Evolutionary conservation across 257 asterid genomes (phyloP).

Genomic region (Euphrasia confusa): DNA sequence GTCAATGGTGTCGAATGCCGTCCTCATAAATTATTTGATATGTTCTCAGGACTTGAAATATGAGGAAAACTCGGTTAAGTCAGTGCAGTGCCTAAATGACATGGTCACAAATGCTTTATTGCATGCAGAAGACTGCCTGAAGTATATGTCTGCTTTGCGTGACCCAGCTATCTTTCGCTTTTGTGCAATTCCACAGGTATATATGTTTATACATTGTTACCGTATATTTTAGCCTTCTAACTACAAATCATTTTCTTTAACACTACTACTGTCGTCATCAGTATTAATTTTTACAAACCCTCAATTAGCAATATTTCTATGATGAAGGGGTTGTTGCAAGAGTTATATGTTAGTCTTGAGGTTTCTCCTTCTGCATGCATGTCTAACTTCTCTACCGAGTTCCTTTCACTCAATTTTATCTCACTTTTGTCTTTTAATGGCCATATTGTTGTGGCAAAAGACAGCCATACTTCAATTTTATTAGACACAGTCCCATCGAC

Average conservation of each 20-base stretch:
- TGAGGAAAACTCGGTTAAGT: conserved; percentile 81
- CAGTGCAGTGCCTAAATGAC: conserved; percentile 92
- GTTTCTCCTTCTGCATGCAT: conserved; percentile 6
- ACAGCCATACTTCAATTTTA: background rate
- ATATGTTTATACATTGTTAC: conserved; percentile 12
- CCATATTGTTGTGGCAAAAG: background rate
- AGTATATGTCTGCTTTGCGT: conserved; percentile 60
- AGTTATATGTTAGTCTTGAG: background rate
- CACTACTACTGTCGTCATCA: background rate
- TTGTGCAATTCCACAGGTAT: conserved; percentile 98
- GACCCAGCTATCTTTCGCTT: conserved; percentile 86
- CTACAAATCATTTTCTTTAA: background rate
- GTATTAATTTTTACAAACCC: background rate
- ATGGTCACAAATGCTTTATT: conserved; percentile 88
- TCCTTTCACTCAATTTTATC: background rate
- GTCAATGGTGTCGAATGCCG: conserved; percentile 12
- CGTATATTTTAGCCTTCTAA: conserved; percentile 11
- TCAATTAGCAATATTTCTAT: background rate
- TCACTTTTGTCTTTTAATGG: background rate
- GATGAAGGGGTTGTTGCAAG: conserved; percentile 1
- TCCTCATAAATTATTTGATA: conserved; percentile 22
- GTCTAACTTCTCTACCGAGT: background rate
- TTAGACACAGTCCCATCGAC: background rate
- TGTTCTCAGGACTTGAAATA: conserved; percentile 67
- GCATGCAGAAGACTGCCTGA: conserved; percentile 79